Conservation (phyloP, 768 basidiomycete species). For the Leucocoprinus birnbaumii region DNA sequence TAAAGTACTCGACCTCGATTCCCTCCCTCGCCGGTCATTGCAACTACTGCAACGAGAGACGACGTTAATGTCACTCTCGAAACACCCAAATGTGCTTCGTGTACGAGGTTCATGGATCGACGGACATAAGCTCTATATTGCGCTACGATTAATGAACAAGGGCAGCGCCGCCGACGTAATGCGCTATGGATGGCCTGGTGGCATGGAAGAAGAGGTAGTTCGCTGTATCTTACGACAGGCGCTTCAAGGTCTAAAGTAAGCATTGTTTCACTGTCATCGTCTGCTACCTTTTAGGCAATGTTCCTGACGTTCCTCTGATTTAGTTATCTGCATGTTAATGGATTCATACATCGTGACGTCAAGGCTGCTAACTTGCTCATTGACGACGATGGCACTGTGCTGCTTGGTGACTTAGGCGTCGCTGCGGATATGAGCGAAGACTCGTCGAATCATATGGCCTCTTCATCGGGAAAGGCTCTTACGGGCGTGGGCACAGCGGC, state of each 20-base stretch:
- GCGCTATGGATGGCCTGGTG: constrained; percentile 82
- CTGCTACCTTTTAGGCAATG: background rate
- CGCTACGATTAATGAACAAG: constrained; percentile 85
- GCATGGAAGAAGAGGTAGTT: constrained; percentile 87
- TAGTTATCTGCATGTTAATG: constrained; percentile 86
- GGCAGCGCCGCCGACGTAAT: constrained; percentile 86
- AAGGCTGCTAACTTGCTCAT: constrained; percentile 94
- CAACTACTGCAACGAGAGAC: constrained; percentile 80
- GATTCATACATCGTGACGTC: constrained; percentile 90
- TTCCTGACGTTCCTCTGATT: constrained; percentile 1
- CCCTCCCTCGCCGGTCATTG: constrained; percentile 68
- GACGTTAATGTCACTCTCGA: constrained; percentile 87
- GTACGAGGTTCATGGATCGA: constrained; percentile 89
- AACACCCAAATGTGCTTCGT: constrained; percentile 91
- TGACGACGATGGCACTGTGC: constrained; percentile 86
- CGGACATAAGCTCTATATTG: constrained; percentile 82
- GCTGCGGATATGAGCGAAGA: constrained; percentile 82
- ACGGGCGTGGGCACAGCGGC: constrained; percentile 22
- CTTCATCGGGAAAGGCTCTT: constrained; percentile 22
- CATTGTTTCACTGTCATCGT: constrained; percentile 9
- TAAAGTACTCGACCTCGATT: constrained; percentile 88
- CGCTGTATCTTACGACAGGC: constrained; percentile 84
- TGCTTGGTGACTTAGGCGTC: constrained; percentile 91
- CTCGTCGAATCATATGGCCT: constrained; percentile 30
- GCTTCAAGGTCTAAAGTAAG: constrained; percentile 82